Evolutionary conservation across 176 grass and related monocot genomes (phyloP).

Genomic region (Eleusine indica): DNA sequence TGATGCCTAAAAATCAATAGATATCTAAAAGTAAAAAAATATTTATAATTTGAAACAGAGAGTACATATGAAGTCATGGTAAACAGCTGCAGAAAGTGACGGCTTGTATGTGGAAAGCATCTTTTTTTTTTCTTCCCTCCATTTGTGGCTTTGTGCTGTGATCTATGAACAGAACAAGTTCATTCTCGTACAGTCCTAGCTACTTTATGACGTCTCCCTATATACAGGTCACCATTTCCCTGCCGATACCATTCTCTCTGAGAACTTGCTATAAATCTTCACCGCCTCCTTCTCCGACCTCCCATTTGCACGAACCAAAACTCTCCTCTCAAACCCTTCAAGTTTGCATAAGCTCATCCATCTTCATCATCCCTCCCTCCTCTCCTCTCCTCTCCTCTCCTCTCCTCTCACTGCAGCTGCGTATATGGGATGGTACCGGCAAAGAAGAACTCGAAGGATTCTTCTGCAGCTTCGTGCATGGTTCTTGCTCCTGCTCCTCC

Average conservation of each 20-base stretch:
- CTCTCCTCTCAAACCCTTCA: constrained; percentile 24
- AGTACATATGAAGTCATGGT: not conserved
- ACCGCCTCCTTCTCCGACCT: constrained; percentile 19
- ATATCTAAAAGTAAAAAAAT: too few species aligned
- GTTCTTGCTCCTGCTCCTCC: constrained; percentile 41
- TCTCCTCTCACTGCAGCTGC: not conserved
- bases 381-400: not conserved
- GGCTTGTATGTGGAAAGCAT: constrained; percentile 18
- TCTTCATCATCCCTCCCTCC: not conserved
- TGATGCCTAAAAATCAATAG: too few species aligned
- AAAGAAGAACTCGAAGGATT: constrained; percentile 2
- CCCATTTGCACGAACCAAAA: constrained; percentile 35
- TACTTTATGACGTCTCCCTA: constrained; percentile 21
- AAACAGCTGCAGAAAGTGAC: constrained; percentile 6
- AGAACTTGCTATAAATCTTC: constrained; percentile 22
- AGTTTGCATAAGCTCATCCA: not conserved
- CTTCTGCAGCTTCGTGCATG: constrained; percentile 5
- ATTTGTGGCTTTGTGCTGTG: not conserved
- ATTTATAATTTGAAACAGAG: too few species aligned
- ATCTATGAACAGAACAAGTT: not conserved
- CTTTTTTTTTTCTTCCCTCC: not conserved
- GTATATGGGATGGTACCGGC: constrained; percentile 26
- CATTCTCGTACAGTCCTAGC: constrained; percentile 27
- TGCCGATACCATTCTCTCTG: constrained; percentile 29
- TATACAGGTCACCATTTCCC: constrained; percentile 13